A percentile compares a stretch with the other conserved stretches of the same genome.
phyloP scores from a whole-genome alignment of 108 stramenopile genomes.

The Nitzschia sp. region DNA sequence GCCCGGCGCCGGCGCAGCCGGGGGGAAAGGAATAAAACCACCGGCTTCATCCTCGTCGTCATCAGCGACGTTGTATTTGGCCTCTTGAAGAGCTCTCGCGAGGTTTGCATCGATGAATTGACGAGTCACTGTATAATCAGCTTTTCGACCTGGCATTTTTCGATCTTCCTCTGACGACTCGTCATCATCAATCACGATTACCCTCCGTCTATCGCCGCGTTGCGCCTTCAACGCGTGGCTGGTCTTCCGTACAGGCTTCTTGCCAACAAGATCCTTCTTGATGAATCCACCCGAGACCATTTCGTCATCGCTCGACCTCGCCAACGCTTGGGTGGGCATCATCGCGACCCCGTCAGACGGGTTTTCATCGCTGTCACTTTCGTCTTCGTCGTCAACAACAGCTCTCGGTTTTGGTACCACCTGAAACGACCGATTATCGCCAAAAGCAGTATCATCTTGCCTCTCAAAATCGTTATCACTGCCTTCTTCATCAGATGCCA shows the following conservation, averaged over 20 bases:
- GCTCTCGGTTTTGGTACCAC: slow-evolving; percentile 10
- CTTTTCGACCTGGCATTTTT: not conserved
- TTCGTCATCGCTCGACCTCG: not conserved
- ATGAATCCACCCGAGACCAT: not conserved
- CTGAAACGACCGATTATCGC: not conserved
- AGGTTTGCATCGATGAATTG: slow-evolving; percentile 38
- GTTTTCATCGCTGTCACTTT: slow-evolving; percentile 8
- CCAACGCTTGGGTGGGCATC: not conserved
- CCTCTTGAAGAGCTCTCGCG: slow-evolving; percentile 34
- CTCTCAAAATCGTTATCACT: slow-evolving; percentile 4
- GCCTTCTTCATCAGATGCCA: slow-evolving; percentile 5
- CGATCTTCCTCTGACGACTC: not conserved
- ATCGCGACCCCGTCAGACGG: not conserved
- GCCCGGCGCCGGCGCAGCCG: not conserved
- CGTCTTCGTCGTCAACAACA: not conserved
- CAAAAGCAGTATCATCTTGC: not conserved
- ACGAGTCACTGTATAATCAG: slow-evolving; percentile 17
- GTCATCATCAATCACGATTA: not conserved
- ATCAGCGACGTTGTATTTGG: slow-evolving; percentile 12
- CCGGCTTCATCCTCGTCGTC: slow-evolving; percentile 12
- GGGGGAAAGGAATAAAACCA: not conserved
- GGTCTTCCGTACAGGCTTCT: too few species aligned
- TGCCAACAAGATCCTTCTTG: too few species aligned
- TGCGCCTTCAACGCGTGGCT: too few species aligned
- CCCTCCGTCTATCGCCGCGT: too few species aligned